phyloP scores from a whole-genome alignment of 176 grass and related monocot species.

The Ensete ventricosum region DNA sequence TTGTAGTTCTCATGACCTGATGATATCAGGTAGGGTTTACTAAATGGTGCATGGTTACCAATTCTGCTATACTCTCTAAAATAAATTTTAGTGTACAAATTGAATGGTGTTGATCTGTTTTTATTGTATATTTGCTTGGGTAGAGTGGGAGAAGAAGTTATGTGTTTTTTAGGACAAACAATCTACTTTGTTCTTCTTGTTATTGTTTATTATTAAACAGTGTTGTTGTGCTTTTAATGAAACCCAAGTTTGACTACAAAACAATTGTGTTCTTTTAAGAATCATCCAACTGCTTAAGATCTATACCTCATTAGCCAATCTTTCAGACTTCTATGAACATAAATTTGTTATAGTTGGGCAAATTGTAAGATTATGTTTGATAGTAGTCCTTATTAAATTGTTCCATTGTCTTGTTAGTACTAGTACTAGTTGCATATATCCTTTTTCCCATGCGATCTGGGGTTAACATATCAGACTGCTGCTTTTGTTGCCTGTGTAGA shows the following conservation, averaged over 20 bases:
- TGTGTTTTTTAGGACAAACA: too few relatives aligned
- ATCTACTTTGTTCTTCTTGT: neutral
- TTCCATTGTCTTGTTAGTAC: neutral
- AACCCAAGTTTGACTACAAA: neutral
- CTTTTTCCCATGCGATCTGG: slow-evolving; percentile 4
- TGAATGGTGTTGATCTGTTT: neutral
- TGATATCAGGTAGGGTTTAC: neutral
- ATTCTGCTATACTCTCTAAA: neutral
- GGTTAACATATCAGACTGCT: slow-evolving; percentile 18
- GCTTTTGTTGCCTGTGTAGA: slow-evolving; percentile 55
- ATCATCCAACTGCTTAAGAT: too few relatives aligned
- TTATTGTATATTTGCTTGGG: neutral
- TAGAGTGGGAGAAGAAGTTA: too few relatives aligned
- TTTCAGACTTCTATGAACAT: neutral
- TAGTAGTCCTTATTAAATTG: neutral
- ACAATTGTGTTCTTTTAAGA: too few relatives aligned
- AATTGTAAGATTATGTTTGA: neutral
- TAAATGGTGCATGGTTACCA: neutral
- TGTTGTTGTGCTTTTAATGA: neutral
- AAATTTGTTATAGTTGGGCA: neutral
- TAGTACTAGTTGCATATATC: neutral
- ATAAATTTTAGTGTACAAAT: neutral
- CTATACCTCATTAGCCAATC: neutral
- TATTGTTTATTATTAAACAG: neutral
- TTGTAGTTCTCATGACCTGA: neutral